phyloP scores from a whole-genome alignment of 148 eudicot genomes.

The Fagopyrum tataricum region DNA sequence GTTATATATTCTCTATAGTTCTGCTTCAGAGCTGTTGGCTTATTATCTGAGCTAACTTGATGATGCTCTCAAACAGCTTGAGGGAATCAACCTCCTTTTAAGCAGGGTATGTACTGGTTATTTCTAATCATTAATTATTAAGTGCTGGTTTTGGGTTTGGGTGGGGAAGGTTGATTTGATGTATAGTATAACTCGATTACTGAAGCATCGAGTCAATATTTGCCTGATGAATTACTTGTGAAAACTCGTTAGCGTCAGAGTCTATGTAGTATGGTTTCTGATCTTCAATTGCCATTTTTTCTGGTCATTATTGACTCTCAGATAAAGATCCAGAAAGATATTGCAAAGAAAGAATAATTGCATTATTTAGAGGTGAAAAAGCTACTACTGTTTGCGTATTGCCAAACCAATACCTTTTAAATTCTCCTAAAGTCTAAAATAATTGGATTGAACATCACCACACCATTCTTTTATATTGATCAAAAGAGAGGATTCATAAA shows the following conservation, averaged over 20 bases:
- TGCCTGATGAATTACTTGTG: not conserved
- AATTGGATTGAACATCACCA: too few species aligned
- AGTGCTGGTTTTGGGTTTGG: not conserved
- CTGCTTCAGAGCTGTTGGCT: conserved; percentile 88
- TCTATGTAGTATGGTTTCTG: not conserved
- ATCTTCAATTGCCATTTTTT: not conserved
- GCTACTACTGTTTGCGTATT: conserved; percentile 61
- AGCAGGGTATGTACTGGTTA: conserved; percentile 42
- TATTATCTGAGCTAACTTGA: conserved; percentile 55
- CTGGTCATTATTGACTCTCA: conserved; percentile 4
- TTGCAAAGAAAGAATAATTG: conserved; percentile 44
- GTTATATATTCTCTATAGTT: conserved; percentile 33
- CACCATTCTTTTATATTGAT: too few species aligned
- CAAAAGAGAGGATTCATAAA: too few species aligned
- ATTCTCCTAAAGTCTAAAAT: conserved; percentile 94
- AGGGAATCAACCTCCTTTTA: conserved; percentile 66
- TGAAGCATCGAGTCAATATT: not conserved
- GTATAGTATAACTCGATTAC: not conserved
- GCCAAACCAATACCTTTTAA: conserved; percentile 87
- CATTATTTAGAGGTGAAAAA: conserved; percentile 85
- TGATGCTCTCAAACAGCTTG: conserved; percentile 66
- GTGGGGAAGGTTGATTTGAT: not conserved
- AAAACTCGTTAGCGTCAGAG: not conserved
- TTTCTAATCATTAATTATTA: not conserved
- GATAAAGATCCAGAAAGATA: conserved; percentile 49